Evolutionary conservation across 164 flowering plant species (phyloP).

Genomic region (Annona squamosa): DNA sequence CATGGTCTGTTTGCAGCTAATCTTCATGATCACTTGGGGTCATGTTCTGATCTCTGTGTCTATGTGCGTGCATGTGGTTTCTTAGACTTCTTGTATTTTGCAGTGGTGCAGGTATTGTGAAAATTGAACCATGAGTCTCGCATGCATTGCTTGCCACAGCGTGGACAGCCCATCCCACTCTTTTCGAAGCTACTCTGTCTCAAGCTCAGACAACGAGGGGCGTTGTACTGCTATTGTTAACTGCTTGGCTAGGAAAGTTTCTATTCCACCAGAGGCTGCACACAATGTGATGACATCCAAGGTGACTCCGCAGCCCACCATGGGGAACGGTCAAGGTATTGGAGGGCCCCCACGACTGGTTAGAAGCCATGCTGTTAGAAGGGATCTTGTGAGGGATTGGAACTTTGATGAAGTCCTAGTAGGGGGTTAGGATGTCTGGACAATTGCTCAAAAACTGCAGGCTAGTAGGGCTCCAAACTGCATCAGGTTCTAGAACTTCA

Average conservation of each 20-base stretch:
- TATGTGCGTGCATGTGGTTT: background rate
- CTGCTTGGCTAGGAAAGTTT: conserved; percentile 42
- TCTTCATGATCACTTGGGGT: background rate
- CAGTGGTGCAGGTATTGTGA: background rate
- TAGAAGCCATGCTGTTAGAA: conserved; percentile 76
- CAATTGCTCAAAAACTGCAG: background rate
- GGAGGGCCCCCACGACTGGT: conserved; percentile 66
- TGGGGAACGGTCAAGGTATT: conserved; percentile 27
- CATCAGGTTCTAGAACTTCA: background rate
- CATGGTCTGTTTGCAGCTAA: background rate
- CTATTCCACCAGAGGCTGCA: conserved; percentile 30
- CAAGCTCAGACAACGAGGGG: conserved; percentile 78
- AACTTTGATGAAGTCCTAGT: conserved; percentile 59
- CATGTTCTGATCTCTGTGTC: background rate
- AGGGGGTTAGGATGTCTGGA: conserved; percentile 30
- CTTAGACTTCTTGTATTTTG: background rate
- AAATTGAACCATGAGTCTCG: conserved; percentile 54
- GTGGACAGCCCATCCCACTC: conserved; percentile 92
- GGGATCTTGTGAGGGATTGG: conserved; percentile 90
- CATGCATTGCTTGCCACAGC: conserved; percentile 76
- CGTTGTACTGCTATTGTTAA: conserved; percentile 61
- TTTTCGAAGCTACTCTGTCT: conserved; percentile 79
- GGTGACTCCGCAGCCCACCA: conserved; percentile 67
- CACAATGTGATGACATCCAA: conserved; percentile 42
- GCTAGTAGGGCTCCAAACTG: background rate